These are phyloP conservation scores for Kodamaea fukazawae DNA, from an alignment of 805 yeast genomes.

Conservation along the genomic window DNA sequence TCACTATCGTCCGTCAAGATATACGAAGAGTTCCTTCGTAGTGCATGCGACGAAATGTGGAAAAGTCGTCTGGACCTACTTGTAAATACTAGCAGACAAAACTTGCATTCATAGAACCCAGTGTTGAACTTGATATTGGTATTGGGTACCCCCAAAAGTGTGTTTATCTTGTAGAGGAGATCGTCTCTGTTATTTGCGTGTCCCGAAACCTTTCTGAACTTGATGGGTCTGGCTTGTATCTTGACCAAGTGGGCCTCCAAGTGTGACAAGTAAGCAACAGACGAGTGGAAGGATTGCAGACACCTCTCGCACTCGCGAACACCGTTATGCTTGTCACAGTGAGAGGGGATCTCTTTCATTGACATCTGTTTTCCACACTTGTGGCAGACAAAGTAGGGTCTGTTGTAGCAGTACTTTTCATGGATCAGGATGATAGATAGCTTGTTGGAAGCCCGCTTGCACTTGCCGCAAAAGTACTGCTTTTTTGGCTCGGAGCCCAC, in stretches of 20 bases:
- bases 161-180: not conserved
- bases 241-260: not conserved
- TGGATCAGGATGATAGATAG: constrained; percentile 10
- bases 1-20: too few species aligned
- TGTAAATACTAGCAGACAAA: not conserved
- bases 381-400: constrained; percentile 5
- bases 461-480: not conserved
- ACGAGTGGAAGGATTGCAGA: not conserved
- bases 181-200: too few species aligned
- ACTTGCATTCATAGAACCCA: not conserved
- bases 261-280: not conserved
- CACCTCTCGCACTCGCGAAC: not conserved
- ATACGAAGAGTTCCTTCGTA: too few species aligned
- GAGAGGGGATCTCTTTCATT: constrained; percentile 4
- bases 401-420: constrained; percentile 5
- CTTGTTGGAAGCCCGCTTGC: not conserved
- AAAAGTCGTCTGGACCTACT: not conserved
- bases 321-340: constrained; percentile 6
- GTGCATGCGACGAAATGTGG: not conserved
- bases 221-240: not conserved
- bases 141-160: not conserved
- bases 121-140: not conserved
- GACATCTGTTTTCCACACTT: not conserved
- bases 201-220: too few species aligned
- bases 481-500: not conserved